phyloP scores from a whole-genome alignment of 2,329 filamentous ascomycete genomes.

The Immersiporthe knoxdaviesiana region DNA sequence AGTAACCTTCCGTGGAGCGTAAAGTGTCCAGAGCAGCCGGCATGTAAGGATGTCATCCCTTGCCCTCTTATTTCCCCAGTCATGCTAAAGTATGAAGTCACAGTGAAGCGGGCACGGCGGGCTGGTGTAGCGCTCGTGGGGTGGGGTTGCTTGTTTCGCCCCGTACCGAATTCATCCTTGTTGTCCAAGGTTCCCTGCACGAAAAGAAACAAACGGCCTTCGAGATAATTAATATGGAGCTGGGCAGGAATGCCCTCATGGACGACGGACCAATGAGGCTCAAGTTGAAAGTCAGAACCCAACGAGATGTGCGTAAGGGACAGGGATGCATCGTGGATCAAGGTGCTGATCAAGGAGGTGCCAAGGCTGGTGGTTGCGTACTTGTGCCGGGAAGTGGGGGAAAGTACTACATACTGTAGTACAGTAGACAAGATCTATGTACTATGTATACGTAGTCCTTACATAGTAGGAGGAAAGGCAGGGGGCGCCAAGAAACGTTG shows the following conservation, averaged over 20 bases:
- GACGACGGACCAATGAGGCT: background rate
- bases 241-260: background rate
- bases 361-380: constrained; percentile 4
- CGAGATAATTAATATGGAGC: background rate
- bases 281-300: background rate
- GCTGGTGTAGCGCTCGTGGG: background rate
- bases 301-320: background rate
- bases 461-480: too few species aligned
- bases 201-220: background rate
- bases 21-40: background rate
- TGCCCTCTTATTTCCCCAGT: too few species aligned
- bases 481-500: too few species aligned
- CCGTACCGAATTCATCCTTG: background rate
- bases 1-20: background rate
- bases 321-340: background rate
- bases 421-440: too few species aligned
- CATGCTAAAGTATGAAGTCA: too few species aligned
- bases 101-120: too few species aligned
- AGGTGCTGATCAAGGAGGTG: constrained; percentile 8
- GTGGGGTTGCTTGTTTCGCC: background rate
- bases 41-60: background rate
- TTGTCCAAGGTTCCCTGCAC: background rate
- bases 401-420: too few species aligned
- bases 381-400: background rate
- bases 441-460: too few species aligned